Conservation (phyloP, 306 rosid species). For the Mimosa pudica region DNA sequence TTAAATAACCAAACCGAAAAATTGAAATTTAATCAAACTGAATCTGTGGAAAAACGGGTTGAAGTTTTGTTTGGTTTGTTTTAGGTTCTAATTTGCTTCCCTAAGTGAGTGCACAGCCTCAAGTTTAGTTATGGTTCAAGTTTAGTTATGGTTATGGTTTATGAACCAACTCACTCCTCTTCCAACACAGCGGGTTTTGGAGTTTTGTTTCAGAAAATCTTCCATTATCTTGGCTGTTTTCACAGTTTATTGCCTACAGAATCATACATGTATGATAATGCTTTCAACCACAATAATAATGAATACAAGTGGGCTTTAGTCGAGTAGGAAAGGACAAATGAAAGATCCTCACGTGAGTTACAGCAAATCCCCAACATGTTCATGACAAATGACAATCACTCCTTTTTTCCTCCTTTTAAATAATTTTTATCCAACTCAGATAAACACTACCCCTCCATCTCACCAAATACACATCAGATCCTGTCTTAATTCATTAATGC, state of each 20-base stretch:
- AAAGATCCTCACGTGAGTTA: conserved; percentile 12
- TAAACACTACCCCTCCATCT: not conserved
- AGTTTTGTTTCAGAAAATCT: not conserved
- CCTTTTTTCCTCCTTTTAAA: too few species aligned
- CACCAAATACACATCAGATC: not conserved
- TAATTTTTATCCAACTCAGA: not conserved
- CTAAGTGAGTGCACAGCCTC: not conserved
- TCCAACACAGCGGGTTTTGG: not conserved
- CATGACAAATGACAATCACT: not conserved
- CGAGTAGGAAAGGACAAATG: not conserved
- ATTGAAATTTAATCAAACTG: too few species aligned
- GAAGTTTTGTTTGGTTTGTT: too few species aligned
- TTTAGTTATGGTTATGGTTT: too few species aligned
- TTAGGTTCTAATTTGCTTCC: too few species aligned
- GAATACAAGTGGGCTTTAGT: not conserved
- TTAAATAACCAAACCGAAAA: too few species aligned
- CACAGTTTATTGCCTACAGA: too few species aligned
- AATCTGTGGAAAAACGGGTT: too few species aligned
- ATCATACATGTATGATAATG: not conserved
- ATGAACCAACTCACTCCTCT: not conserved
- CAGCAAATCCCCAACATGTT: conserved; percentile 11
- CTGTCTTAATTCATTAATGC: not conserved
- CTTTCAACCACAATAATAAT: not conserved
- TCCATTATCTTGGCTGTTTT: not conserved
- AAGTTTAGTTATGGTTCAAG: not conserved